Base-by-base conservation (phyloP, 163 green algal species). In the Trebouxia gelatinosa region DNA sequence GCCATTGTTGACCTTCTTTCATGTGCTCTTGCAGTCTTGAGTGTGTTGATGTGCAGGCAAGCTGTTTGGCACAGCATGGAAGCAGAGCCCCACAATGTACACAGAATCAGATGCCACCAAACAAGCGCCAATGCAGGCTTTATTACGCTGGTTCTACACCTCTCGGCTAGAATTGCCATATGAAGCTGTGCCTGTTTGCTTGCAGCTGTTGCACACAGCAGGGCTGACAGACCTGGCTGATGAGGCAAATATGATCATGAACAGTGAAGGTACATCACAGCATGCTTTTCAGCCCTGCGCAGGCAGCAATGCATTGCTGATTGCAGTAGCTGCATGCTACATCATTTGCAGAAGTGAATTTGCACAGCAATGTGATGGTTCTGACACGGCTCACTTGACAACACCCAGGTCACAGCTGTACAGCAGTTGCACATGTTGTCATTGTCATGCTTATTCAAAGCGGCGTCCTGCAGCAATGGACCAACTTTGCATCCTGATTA, bases 81-180 rank as follows among this genome's bases (percentile, higher is more conserved):
- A 72, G 35, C 35, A 72, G 6, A 19, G 32, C 5, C 23, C 29
- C 16, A 72, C 64, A 26, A 19, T 54, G 6, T 32, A n/a, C 35
- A 34, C 26, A 43, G 64, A 11, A 1, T 0, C 64, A 21, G 35
- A 37, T 7, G 43, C 32, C 32, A 70, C 5, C 61, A 51, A 23
- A 3, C 21, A 21, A 16, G 32, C 50, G 34, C 48, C 50, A 3
- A 7, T 71, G 13, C 58, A 71, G 11, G 59, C 28, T 4, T 31
- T 79, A 38, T 57, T 79, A 57, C 38, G 54, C n/a, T 79, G 74
- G 74, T 70, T 71, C 54, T 79, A 79, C 57, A 79, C 54, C 37
- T 59, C 37, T 28, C 57, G 57, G 16, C 57, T 79, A 37, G 35
- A 71, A 13, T 16, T 79, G 37, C 35, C 74, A 31, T 65, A 34